A percentile compares a stretch with the other conserved stretches of the same genome.
Conservation (phyloP, 2,329 filamentous ascomycete species). For the Hymenoscyphus linearis region DNA sequence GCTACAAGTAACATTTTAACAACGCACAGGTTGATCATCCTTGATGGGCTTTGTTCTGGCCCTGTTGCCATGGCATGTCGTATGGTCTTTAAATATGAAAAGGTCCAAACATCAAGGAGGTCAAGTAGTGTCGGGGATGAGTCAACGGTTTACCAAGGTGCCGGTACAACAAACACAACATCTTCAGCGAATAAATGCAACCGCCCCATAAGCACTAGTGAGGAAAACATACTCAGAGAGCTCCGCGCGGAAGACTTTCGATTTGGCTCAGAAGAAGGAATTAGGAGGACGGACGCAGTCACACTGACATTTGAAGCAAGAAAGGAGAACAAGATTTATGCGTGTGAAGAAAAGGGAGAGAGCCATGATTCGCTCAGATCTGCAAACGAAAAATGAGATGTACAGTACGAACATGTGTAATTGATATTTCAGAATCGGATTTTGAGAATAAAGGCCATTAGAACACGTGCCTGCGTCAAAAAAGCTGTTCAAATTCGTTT, state of each 20-base stretch:
- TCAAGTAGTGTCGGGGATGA: neutral
- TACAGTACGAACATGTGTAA: no score
- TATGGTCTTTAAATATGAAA: slow-evolving; percentile 5
- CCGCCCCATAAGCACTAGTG: neutral
- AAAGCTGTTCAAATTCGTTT: no score
- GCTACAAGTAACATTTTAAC: neutral
- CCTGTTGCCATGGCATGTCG: slow-evolving; percentile 1
- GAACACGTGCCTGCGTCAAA: no score
- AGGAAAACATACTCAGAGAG: neutral
- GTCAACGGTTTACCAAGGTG: neutral
- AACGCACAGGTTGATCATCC: neutral
- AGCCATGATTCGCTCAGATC: no score
- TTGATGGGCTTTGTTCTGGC: slow-evolving; percentile 6
- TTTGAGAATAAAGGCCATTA: no score
- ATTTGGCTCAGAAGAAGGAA: neutral
- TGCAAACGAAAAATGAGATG: no score
- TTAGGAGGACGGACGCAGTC: neutral
- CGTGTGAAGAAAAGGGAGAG: no score
- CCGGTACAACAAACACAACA: neutral
- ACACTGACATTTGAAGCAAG: neutral
- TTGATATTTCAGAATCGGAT: no score
- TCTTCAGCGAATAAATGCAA: neutral
- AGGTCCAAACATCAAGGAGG: neutral
- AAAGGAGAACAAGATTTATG: neutral
- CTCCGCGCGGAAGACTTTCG: neutral